These are phyloP conservation scores for Mycena vulgaris DNA, from an alignment of 768 basidiomycete species.

Conservation along the genomic window DNA sequence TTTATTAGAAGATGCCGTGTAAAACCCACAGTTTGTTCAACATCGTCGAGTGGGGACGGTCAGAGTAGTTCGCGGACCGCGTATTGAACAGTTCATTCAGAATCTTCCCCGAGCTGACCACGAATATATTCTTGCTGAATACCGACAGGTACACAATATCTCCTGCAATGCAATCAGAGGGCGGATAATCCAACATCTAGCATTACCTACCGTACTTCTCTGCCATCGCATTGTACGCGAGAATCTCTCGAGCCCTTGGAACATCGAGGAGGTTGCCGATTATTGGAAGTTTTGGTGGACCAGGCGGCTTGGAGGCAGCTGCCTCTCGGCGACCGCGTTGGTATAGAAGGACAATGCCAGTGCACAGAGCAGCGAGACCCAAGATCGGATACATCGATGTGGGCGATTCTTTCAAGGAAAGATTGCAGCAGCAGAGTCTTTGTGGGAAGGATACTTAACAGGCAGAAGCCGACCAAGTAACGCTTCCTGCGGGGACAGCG, in stretches of 20 bases:
- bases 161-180: not conserved
- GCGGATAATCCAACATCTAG: too few species aligned
- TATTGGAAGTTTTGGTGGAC: not conserved
- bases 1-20: not conserved
- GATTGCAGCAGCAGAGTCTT: too few species aligned
- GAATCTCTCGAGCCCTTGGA: not conserved
- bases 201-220: not conserved
- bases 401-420: too few species aligned
- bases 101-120: slow-evolving; percentile 9
- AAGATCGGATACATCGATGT: too few species aligned
- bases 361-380: not conserved
- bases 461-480: too few species aligned
- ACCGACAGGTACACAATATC: not conserved
- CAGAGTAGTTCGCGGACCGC: slow-evolving; percentile 14
- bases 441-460: too few species aligned
- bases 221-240: not conserved
- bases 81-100: not conserved
- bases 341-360: not conserved
- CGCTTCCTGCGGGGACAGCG: too few species aligned
- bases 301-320: not conserved
- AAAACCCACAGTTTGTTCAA: not conserved
- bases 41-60: slow-evolving; percentile 7
- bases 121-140: slow-evolving; percentile 2
- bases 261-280: not conserved
- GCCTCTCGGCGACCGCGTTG: too few species aligned